Evolutionary conservation across 1,284 basidiomycete species (phyloP), one percentile per base, ranked within the genome.

Genomic region (Boletellus deceptivus): DNA sequence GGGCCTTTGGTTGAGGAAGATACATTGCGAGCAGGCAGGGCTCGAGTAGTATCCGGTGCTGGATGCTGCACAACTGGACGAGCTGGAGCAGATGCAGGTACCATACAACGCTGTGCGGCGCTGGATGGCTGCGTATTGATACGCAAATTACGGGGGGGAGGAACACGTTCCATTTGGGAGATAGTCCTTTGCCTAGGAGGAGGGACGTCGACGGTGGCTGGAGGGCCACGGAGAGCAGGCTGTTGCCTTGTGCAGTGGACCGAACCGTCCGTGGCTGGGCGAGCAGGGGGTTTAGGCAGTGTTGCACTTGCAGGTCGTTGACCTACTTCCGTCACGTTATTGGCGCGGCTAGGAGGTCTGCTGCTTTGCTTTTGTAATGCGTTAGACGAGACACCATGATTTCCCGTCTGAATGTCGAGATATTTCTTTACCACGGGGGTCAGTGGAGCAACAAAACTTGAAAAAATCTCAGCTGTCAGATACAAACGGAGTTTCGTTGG

Each of bases 351-450:
- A 49, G 56, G 38, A 35, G 60, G 57, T 38, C 62, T 60, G 65
- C 70, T 52, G 54, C 41, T 25, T 45, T 55, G 63, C 43, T 52
- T 61, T 45, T 50, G 59, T 17, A 38, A 47, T 17, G 10, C 36
- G 37, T 38, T 44, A 10, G 55, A 49, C 20, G 47, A 42, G 29
- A 16, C 8, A 29, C 25, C 24, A 16, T 43, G 47, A 8, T 7
- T 25, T 4, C 46, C 46, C 2, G 60, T 22, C 52, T 76, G 77
- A 46, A 92, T 75, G 54, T 87, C 82, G 3, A 93, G 79, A 64
- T 91, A 91, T 67, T 89, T 90, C 59, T 78, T 84, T 49, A 83
- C 82, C 2, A 81, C 85, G 4, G 91, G 90, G 3, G 86, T 85
- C 18, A 93, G 75, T 5, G 89, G 89, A 4, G 75, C 75, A 14